phyloP scores from a whole-genome alignment of 2,329 filamentous ascomycete species.

The Byssoonygena ceratinophila region DNA sequence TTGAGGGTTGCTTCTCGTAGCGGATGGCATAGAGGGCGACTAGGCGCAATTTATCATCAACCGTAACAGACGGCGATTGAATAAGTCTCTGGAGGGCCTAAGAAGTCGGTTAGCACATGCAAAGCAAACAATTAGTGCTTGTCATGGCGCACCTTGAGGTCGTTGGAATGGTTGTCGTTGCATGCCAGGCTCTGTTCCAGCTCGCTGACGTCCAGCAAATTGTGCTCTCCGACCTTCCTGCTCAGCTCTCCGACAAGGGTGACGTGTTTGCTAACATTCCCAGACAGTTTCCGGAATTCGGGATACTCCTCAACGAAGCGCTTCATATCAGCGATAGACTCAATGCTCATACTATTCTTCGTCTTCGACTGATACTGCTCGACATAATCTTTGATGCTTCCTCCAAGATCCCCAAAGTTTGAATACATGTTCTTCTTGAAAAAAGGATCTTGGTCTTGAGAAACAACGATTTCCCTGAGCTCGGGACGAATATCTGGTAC shows the following conservation, averaged over 20 bases:
- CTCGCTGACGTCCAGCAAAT: conserved; percentile 89
- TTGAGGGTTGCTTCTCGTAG: conserved; percentile 77
- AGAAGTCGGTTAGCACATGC: background rate
- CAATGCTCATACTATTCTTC: conserved; percentile 91
- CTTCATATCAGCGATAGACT: conserved; percentile 98
- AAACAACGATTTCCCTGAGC: conserved; percentile 85
- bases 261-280: conserved; percentile 97
- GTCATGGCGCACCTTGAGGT: conserved; percentile 62
- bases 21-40: conserved; percentile 91
- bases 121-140: background rate
- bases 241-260: conserved; percentile 90
- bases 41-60: conserved; percentile 75
- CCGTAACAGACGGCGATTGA: conserved; percentile 62
- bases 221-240: conserved; percentile 72
- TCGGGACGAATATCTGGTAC: conserved; percentile 78
- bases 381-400: conserved; percentile 97
- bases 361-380: conserved; percentile 97
- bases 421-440: conserved; percentile 99
- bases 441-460: conserved; percentile 94
- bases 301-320: conserved; percentile 98
- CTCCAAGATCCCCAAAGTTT: conserved; percentile 90
- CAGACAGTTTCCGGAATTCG: conserved; percentile 91
- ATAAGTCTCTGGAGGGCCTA: conserved; percentile 79
- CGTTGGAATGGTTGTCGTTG: conserved; percentile 84
- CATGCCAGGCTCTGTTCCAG: conserved; percentile 93